Conservation (phyloP, 1,284 basidiomycete species). For the Leccinum griseonigrum region DNA sequence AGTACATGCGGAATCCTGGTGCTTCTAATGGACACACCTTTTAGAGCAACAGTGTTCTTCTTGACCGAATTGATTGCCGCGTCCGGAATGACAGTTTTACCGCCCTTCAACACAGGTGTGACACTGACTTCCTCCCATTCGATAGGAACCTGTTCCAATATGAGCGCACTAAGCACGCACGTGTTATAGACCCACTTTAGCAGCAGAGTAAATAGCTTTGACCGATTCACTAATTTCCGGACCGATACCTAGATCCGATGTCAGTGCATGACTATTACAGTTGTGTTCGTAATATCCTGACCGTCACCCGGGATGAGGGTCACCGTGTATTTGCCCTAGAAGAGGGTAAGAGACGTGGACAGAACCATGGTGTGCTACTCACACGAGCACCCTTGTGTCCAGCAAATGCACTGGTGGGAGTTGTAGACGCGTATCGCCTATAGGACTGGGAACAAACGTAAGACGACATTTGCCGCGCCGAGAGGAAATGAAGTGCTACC, state of each 20-base stretch:
- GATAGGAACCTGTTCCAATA: constrained; percentile 74
- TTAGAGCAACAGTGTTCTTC: constrained; percentile 97
- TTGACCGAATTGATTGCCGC: constrained; percentile 89
- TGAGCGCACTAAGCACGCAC: constrained; percentile 7
- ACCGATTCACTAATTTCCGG: constrained; percentile 98
- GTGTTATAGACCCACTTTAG: constrained; percentile 54
- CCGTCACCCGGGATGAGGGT: constrained; percentile 92
- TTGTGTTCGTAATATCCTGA: constrained; percentile 40
- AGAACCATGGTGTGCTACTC: constrained; percentile 32
- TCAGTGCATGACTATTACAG: constrained; percentile 18
- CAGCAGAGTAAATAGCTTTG: constrained; percentile 90
- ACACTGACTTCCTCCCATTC: constrained; percentile 99
- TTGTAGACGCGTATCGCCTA: constrained; percentile 68
- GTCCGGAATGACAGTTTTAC: constrained; percentile 97
- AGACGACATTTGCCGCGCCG: constrained; percentile 12
- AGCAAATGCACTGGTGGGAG: constrained; percentile 83
- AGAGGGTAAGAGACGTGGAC: constrained; percentile 5
- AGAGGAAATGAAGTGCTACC: constrained; percentile 34
- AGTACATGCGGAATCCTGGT: constrained; percentile 6
- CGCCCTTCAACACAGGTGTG: constrained; percentile 89
- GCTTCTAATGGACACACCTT: constrained; percentile 58
- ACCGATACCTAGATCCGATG: constrained; percentile 76
- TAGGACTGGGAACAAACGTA: constrained; percentile 41
- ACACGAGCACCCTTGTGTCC: constrained; percentile 87
- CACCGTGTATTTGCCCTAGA: constrained; percentile 91